A percentile compares a stretch with the other conserved stretches of the same genome.
Evolutionary conservation across 2,329 filamentous ascomycete species (phyloP).

Genomic region (Penicillium glabrum): DNA sequence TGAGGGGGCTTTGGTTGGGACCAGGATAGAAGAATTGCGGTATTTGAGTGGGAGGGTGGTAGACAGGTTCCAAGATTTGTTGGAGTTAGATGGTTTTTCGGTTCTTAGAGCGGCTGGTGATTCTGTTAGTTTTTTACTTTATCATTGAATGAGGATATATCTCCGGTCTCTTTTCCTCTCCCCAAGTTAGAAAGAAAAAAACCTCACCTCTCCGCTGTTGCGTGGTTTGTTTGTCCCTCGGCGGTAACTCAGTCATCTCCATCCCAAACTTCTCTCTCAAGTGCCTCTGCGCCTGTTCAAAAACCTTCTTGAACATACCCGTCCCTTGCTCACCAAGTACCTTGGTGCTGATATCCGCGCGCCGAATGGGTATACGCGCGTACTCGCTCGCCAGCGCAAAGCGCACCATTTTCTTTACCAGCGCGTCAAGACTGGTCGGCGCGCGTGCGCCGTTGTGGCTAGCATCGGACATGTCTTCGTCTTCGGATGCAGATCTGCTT

Average conservation of each 20-base stretch:
- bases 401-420: slow-evolving; percentile 63
- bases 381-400: slow-evolving; percentile 63
- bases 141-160: too few relatives aligned
- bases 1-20: slow-evolving; percentile 66
- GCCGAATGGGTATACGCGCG: slow-evolving; percentile 57
- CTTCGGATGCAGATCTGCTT: slow-evolving; percentile 9
- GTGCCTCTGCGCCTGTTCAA: slow-evolving; percentile 71
- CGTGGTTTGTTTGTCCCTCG: slow-evolving; percentile 76
- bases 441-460: slow-evolving; percentile 16
- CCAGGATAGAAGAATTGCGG: slow-evolving; percentile 65
- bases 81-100: slow-evolving; percentile 47
- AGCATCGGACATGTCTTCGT: slow-evolving; percentile 1
- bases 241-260: slow-evolving; percentile 81
- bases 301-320: slow-evolving; percentile 73
- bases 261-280: slow-evolving; percentile 81
- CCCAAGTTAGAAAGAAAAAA: not conserved
- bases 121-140: not conserved
- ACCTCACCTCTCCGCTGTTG: slow-evolving; percentile 71
- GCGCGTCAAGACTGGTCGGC: slow-evolving; percentile 34
- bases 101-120: slow-evolving; percentile 51
- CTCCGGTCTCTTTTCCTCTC: not conserved
- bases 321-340: slow-evolving; percentile 70
- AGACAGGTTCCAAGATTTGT: slow-evolving; percentile 74
- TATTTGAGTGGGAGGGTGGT: slow-evolving; percentile 70
- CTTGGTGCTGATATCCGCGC: slow-evolving; percentile 59